These are phyloP conservation scores for Arthrobotrys megalospora DNA, from an alignment of 2,329 filamentous ascomycete genomes.

Conservation along the genomic window DNA sequence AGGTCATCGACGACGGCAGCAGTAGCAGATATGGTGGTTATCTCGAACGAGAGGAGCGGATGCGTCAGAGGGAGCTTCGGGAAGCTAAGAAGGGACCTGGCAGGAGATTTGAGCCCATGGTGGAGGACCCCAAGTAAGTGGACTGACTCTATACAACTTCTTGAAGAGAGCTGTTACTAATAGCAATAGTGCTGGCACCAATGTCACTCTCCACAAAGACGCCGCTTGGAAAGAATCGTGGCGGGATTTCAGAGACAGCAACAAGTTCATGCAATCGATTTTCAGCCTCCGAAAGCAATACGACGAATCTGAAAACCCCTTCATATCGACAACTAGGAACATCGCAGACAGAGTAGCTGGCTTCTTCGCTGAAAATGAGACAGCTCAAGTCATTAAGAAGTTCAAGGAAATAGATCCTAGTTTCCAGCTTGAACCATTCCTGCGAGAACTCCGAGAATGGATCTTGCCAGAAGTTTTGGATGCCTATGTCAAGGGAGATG, in stretches of 20 bases:
- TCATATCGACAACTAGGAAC: constrained; percentile 91
- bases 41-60: constrained; percentile 95
- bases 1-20: constrained; percentile 96
- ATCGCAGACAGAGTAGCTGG: constrained; percentile 93
- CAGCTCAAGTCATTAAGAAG: constrained; percentile 96
- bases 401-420: constrained; percentile 95
- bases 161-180: constrained; percentile 6
- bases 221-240: constrained; percentile 98
- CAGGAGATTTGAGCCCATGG: constrained; percentile 74
- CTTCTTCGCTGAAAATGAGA: constrained; percentile 99
- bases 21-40: constrained; percentile 96
- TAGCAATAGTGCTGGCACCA: constrained; percentile 83
- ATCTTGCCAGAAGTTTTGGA: constrained; percentile 97
- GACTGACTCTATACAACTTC: constrained; percentile 54
- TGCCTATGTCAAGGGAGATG: constrained; percentile 96
- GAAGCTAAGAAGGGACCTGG: constrained; percentile 74
- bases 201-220: constrained; percentile 96
- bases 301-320: constrained; percentile 96
- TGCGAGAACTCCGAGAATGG: constrained; percentile 96
- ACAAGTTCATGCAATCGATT: constrained; percentile 87
- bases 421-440: constrained; percentile 95
- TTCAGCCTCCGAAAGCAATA: constrained; percentile 90
- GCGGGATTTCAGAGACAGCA: constrained; percentile 92
- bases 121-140: constrained; percentile 90
- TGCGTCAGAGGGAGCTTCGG: constrained; percentile 80